Evolutionary conservation across 2,329 filamentous ascomycete species (phyloP).

Genomic region (Talaromyces albobiverticillius): DNA sequence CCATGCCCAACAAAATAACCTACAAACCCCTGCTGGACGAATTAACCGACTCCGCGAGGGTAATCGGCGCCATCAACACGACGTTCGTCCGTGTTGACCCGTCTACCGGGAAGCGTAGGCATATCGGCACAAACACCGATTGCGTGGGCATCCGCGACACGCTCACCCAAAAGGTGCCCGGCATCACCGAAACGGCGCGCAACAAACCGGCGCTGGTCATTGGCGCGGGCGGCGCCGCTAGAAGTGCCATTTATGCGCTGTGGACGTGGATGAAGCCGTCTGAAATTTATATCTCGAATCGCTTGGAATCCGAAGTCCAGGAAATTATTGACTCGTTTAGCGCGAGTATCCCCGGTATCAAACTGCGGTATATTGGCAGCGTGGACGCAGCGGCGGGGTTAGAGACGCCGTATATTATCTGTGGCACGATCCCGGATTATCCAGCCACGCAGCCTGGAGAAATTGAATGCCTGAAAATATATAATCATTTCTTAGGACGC

Average conservation of each 20-base stretch:
- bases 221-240: slow-evolving; percentile 75
- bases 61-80: slow-evolving; percentile 77
- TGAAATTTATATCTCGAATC: slow-evolving; percentile 73
- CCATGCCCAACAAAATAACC: slow-evolving; percentile 80
- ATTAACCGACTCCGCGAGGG: slow-evolving; percentile 67
- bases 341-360: slow-evolving; percentile 44
- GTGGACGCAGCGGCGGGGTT: slow-evolving; percentile 60
- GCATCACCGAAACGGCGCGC: slow-evolving; percentile 26
- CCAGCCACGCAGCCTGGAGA: slow-evolving; percentile 65
- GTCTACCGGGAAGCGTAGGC: slow-evolving; percentile 46
- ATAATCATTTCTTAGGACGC: slow-evolving; percentile 25
- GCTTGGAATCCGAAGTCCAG: slow-evolving; percentile 65
- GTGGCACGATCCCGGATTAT: slow-evolving; percentile 74
- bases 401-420: slow-evolving; percentile 58
- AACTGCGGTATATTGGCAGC: slow-evolving; percentile 58
- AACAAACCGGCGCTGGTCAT: slow-evolving; percentile 68
- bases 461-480: slow-evolving; percentile 55
- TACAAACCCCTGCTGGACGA: slow-evolving; percentile 72
- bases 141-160: slow-evolving; percentile 74
- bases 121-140: slow-evolving; percentile 78
- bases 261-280: slow-evolving; percentile 66
- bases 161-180: slow-evolving; percentile 56
- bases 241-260: slow-evolving; percentile 73
- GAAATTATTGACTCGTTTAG: slow-evolving; percentile 52
- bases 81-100: slow-evolving; percentile 59